Evolutionary conservation across 139 green algal genomes (phyloP).

Genomic region (Chlamydomonas eustigma): DNA sequence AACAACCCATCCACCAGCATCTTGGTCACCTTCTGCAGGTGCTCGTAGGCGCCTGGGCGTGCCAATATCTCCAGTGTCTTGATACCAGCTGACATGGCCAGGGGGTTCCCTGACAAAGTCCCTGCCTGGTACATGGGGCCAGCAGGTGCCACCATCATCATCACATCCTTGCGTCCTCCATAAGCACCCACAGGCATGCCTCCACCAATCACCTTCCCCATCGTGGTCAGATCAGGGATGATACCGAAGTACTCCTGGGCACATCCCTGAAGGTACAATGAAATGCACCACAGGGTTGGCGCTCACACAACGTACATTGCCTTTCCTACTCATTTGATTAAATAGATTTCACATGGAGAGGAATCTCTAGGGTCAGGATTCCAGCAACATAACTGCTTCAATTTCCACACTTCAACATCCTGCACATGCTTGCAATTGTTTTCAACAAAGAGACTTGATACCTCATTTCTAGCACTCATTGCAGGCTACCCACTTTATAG

Average conservation of each 20-base stretch:
- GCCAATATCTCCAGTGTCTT: slow-evolving; percentile 97
- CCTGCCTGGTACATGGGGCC: slow-evolving; percentile 77
- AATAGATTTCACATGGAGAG: too few relatives aligned
- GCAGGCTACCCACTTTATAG: too few relatives aligned
- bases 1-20: slow-evolving; percentile 91
- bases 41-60: slow-evolving; percentile 88
- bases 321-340: too few relatives aligned
- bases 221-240: slow-evolving; percentile 96
- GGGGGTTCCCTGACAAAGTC: slow-evolving; percentile 95
- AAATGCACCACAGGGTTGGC: too few relatives aligned
- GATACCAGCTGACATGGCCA: slow-evolving; percentile 95
- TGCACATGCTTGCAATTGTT: too few relatives aligned
- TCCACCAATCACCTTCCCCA: slow-evolving; percentile 99
- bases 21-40: slow-evolving; percentile 82
- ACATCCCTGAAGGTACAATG: slow-evolving; percentile 32
- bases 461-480: too few relatives aligned
- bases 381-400: too few relatives aligned
- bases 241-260: slow-evolving; percentile 94
- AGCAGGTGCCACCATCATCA: slow-evolving; percentile 94
- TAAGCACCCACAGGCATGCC: slow-evolving; percentile 97
- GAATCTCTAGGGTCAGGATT: too few relatives aligned
- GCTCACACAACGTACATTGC: too few relatives aligned
- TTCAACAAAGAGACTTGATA: too few relatives aligned
- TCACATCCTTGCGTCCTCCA: slow-evolving; percentile 93
- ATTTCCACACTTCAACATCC: too few relatives aligned